phyloP scores from a whole-genome alignment of 2,329 filamentous ascomycete species.

The Rhinocladiella mackenziei region DNA sequence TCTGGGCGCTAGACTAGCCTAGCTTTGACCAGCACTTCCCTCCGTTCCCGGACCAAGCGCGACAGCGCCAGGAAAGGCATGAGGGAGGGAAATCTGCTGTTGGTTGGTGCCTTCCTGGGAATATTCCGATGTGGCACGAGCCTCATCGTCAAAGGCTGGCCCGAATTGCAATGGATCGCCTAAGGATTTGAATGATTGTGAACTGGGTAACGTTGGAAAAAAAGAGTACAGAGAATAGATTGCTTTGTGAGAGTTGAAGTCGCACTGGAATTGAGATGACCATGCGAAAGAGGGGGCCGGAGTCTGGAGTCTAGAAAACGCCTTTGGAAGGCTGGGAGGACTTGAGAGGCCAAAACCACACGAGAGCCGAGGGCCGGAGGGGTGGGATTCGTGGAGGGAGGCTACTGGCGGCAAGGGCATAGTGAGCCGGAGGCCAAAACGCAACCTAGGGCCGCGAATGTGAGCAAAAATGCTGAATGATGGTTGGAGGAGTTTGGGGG shows the following conservation, averaged over 20 bases:
- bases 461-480: no score
- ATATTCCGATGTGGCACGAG: constrained; percentile 26
- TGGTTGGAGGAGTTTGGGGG: constrained; percentile 8
- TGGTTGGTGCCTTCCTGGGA: constrained; percentile 24
- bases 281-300: no score
- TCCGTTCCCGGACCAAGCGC: constrained; percentile 21
- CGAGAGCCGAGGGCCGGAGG: no score
- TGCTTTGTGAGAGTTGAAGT: constrained; percentile 11
- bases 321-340: no score
- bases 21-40: constrained; percentile 4
- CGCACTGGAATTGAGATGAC: constrained; percentile 8
- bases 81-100: constrained; percentile 11
- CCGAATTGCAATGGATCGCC: constrained; percentile 18
- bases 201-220: constrained; percentile 20
- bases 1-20: constrained; percentile 3
- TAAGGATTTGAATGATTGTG: constrained; percentile 18
- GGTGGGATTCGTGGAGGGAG: no score
- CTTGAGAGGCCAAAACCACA: no score
- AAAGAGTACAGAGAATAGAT: constrained; percentile 10
- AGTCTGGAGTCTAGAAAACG: background rate
- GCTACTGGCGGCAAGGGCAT: no score
- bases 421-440: no score
- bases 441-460: no score
- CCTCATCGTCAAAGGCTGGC: constrained; percentile 16
- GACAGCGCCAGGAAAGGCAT: constrained; percentile 19